phyloP scores from a whole-genome alignment of 2,329 filamentous ascomycete genomes.

The Didymella pomorum region DNA sequence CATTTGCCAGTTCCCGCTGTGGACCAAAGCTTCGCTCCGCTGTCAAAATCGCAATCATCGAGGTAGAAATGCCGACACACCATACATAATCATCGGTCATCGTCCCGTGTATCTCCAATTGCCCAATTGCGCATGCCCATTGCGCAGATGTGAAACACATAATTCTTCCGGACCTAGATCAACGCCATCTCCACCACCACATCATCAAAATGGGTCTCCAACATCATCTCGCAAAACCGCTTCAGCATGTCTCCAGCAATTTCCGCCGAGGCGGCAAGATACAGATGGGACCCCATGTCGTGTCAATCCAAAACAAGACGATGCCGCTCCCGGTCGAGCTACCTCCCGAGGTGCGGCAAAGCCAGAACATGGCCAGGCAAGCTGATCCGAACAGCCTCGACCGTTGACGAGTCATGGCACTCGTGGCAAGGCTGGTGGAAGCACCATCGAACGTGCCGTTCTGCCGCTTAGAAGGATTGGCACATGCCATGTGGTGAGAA shows the following conservation, averaged over 20 bases:
- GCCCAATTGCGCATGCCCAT: not conserved
- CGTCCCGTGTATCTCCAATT: not conserved
- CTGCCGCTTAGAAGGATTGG: not conserved
- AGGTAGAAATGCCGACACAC: not conserved
- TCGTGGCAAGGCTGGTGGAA: constrained; percentile 6
- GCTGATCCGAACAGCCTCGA: constrained; percentile 4
- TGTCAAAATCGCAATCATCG: not conserved
- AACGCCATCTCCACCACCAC: not conserved
- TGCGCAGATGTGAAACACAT: not conserved
- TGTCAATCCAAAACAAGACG: constrained; percentile 8
- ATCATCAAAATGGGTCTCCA: not conserved
- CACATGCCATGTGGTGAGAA: constrained; percentile 2
- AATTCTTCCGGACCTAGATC: constrained; percentile 19
- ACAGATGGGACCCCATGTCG: not conserved
- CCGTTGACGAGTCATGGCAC: constrained; percentile 10
- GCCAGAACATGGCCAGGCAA: not conserved
- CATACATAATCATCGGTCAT: not conserved
- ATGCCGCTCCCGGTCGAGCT: constrained; percentile 7
- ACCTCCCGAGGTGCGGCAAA: not conserved
- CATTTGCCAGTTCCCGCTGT: not conserved
- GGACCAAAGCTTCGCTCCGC: not conserved
- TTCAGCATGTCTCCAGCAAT: constrained; percentile 9
- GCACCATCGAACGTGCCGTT: constrained; percentile 6
- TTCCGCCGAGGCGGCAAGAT: constrained; percentile 12
- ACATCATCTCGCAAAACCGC: not conserved